These are phyloP conservation scores for Cucurbita moschata DNA, from an alignment of 306 rosid species.

Conservation along the genomic window DNA sequence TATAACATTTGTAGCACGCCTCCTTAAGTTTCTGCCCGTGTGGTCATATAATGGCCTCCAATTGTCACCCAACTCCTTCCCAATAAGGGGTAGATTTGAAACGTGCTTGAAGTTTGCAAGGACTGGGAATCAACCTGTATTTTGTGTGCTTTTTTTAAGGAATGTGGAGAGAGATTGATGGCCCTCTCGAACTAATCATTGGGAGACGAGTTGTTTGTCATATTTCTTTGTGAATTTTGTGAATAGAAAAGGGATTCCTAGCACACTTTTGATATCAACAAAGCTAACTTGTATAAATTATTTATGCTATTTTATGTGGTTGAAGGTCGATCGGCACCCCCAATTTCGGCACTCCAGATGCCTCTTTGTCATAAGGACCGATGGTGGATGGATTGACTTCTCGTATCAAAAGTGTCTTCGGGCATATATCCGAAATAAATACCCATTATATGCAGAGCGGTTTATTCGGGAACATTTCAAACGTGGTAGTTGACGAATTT, in stretches of 20 bases:
- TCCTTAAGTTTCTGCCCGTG: neutral
- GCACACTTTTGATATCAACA: neutral
- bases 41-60: neutral
- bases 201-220: neutral
- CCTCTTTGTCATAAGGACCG: constrained; percentile 75
- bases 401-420: constrained; percentile 81
- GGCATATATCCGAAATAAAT: constrained; percentile 57
- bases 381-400: constrained; percentile 84
- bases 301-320: constrained; percentile 9
- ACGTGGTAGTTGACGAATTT: constrained; percentile 44
- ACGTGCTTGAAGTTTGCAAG: neutral
- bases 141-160: no score
- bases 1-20: neutral
- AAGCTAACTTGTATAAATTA: neutral
- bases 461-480: constrained; percentile 69
- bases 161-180: neutral
- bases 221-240: neutral
- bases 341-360: constrained; percentile 56
- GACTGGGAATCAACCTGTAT: neutral
- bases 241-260: neutral
- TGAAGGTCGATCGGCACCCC: constrained; percentile 93
- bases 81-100: neutral
- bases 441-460: constrained; percentile 60
- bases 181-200: neutral
- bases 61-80: neutral